Evolutionary conservation across 768 basidiomycete species (phyloP).

Genomic region (Mrakia blollopis): DNA sequence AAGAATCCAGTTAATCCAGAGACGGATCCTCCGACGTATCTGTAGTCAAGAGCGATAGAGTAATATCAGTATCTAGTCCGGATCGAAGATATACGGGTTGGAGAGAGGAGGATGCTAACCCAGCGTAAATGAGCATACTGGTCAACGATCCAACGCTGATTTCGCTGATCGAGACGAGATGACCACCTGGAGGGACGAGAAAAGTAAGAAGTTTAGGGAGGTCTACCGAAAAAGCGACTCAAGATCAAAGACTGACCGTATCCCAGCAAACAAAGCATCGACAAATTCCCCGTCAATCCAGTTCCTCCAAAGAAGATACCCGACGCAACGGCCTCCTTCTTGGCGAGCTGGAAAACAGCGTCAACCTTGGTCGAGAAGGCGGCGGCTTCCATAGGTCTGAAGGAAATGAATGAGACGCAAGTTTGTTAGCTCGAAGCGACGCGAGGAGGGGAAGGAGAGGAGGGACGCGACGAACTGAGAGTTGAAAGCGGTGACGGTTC

Average conservation of each 20-base stretch:
- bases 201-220: too few species aligned
- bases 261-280: slow-evolving; percentile 77
- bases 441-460: background rate
- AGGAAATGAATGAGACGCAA: background rate
- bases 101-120: slow-evolving; percentile 14
- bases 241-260: slow-evolving; percentile 59
- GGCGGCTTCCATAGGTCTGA: slow-evolving; percentile 60
- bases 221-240: background rate
- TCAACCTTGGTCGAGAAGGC: slow-evolving; percentile 64
- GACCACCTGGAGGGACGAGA: too few species aligned
- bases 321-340: slow-evolving; percentile 80
- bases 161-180: slow-evolving; percentile 76
- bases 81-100: slow-evolving; percentile 47
- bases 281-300: slow-evolving; percentile 87
- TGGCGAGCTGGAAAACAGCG: slow-evolving; percentile 65
- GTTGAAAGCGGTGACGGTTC: slow-evolving; percentile 89
- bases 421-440: too few species aligned
- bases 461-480: slow-evolving; percentile 45
- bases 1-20: slow-evolving; percentile 29
- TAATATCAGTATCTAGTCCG: background rate
- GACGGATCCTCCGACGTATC: slow-evolving; percentile 31
- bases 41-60: background rate
- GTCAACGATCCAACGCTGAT: slow-evolving; percentile 60
- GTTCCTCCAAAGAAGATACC: slow-evolving; percentile 80
- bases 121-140: slow-evolving; percentile 47